Percentiles rank a stretch among this genome's conserved stretches.
Conservation (phyloP, 164 flowering plant genomes). For the Brasenia schreberi region DNA sequence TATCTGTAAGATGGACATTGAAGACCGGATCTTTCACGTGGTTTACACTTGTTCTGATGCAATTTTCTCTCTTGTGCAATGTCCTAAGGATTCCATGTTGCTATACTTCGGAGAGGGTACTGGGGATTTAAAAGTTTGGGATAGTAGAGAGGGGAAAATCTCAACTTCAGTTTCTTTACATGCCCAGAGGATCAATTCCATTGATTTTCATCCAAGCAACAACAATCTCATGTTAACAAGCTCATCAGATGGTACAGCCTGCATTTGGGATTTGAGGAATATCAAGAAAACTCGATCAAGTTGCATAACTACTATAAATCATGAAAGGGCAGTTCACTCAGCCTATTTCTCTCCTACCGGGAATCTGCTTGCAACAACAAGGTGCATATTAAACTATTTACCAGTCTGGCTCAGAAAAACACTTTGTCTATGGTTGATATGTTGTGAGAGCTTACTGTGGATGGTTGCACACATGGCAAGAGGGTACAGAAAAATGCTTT, state of each 20-base stretch:
- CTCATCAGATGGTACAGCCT: slow-evolving; percentile 74
- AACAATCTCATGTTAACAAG: slow-evolving; percentile 69
- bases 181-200: slow-evolving; percentile 54
- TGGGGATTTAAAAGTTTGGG: slow-evolving; percentile 48
- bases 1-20: slow-evolving; percentile 66
- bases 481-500: too few species aligned
- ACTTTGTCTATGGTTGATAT: too few species aligned
- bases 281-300: slow-evolving; percentile 19
- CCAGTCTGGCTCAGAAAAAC: too few species aligned
- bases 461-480: too few species aligned
- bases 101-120: slow-evolving; percentile 44
- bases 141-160: slow-evolving; percentile 42
- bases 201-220: slow-evolving; percentile 53
- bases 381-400: slow-evolving; percentile 22
- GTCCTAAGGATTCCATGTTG: slow-evolving; percentile 15
- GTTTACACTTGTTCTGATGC: slow-evolving; percentile 32
- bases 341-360: slow-evolving; percentile 96
- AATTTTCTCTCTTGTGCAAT: slow-evolving; percentile 50
- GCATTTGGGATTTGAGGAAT: slow-evolving; percentile 86
- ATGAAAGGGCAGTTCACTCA: slow-evolving; percentile 56
- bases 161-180: slow-evolving; percentile 42
- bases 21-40: slow-evolving; percentile 57
- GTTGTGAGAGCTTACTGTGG: too few species aligned
- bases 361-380: slow-evolving; percentile 62
- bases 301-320: slow-evolving; percentile 26